Evolutionary conservation across 257 asterid genomes (phyloP).

Genomic region (Euphrasia confusa): DNA sequence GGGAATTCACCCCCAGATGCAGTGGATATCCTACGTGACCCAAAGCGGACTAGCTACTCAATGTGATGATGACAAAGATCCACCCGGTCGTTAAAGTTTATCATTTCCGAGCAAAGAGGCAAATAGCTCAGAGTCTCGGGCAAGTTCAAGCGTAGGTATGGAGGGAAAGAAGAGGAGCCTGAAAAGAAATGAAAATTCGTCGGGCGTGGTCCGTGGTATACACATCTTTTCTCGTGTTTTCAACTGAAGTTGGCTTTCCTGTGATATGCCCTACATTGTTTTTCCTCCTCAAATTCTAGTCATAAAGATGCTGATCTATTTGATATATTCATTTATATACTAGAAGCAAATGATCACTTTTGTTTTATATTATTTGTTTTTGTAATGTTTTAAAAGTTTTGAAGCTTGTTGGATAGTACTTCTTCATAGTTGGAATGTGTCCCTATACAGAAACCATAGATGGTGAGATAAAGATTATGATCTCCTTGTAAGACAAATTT

Average conservation of each 20-base stretch:
- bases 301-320: not conserved
- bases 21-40: slow-evolving; percentile 78
- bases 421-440: too few relatives aligned
- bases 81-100: slow-evolving; percentile 66
- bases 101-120: slow-evolving; percentile 58
- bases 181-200: slow-evolving; percentile 29
- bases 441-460: too few relatives aligned
- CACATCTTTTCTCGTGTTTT: not conserved
- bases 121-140: slow-evolving; percentile 67
- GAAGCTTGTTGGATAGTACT: not conserved
- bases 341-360: not conserved
- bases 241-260: slow-evolving; percentile 6
- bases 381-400: not conserved
- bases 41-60: slow-evolving; percentile 62
- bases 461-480: too few relatives aligned
- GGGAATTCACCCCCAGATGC: slow-evolving; percentile 78
- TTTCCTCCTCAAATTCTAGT: not conserved
- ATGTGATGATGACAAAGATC: slow-evolving; percentile 63
- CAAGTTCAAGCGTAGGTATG: slow-evolving; percentile 62
- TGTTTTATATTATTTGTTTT: not conserved
- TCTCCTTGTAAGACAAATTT: too few relatives aligned
- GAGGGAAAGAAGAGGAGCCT: slow-evolving; percentile 43
- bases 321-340: not conserved
- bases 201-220: slow-evolving; percentile 3
- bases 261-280: not conserved